A percentile compares a stretch with the other conserved stretches of the same genome.
Evolutionary conservation across 2,329 filamentous ascomycete species (phyloP).

Genomic region (Passalora sequoiae): DNA sequence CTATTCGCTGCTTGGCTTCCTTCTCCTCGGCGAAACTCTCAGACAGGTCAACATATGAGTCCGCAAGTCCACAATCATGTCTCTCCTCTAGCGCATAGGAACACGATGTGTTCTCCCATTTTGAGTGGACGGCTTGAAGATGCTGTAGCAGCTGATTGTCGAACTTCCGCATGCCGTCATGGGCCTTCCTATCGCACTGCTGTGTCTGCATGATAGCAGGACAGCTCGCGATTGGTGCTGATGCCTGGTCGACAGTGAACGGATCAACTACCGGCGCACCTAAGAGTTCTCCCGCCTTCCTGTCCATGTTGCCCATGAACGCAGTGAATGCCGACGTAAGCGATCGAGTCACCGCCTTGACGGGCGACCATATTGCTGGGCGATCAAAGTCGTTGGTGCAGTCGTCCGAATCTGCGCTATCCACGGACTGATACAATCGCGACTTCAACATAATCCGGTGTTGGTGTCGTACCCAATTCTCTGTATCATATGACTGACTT

Average conservation of each 20-base stretch:
- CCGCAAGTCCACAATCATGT: not conserved
- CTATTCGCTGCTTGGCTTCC: not conserved
- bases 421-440: not conserved
- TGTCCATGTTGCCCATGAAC: not conserved
- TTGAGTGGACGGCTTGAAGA: not conserved
- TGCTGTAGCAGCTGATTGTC: not conserved
- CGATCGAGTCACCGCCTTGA: not conserved
- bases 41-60: not conserved
- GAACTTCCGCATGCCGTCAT: not conserved
- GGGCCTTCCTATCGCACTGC: not conserved
- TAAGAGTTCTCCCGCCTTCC: not conserved
- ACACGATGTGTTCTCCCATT: not conserved
- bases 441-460: not conserved
- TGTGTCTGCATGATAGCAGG: not conserved
- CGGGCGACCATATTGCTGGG: not conserved
- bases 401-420: not conserved
- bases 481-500: too few species aligned
- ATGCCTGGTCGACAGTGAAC: not conserved
- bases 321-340: not conserved
- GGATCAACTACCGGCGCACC: not conserved
- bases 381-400: not conserved
- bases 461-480: too few species aligned
- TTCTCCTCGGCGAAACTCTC: not conserved
- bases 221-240: not conserved
- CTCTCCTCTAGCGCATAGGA: not conserved